phyloP scores from a whole-genome alignment of 2,329 filamentous ascomycete genomes.

The Pezicula carpinea region DNA sequence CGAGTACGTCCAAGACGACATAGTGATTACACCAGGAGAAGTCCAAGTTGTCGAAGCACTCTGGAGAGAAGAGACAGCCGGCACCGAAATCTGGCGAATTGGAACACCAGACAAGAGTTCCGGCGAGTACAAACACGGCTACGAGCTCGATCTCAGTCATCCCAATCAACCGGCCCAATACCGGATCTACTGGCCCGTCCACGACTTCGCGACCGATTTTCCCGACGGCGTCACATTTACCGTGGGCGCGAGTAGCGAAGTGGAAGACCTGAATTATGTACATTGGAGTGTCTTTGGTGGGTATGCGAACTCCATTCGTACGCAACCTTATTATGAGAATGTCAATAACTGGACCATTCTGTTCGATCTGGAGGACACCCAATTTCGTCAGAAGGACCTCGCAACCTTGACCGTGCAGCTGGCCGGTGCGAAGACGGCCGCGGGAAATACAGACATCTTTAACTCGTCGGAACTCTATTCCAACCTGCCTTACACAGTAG shows the following conservation, averaged over 20 bases:
- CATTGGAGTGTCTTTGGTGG: constrained; percentile 63
- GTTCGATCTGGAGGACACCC: constrained; percentile 41
- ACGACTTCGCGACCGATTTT: constrained; percentile 57
- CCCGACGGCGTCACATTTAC: constrained; percentile 53
- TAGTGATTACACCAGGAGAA: constrained; percentile 36
- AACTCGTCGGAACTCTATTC: constrained; percentile 48
- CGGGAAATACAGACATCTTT: constrained; percentile 56
- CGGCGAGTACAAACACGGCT: constrained; percentile 57
- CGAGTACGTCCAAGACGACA: constrained; percentile 48
- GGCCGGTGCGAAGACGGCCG: constrained; percentile 56
- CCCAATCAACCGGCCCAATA: constrained; percentile 52
- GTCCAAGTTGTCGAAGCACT: constrained; percentile 33
- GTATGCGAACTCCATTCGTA: constrained; percentile 42
- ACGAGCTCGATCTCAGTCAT: constrained; percentile 41
- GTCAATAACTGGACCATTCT: constrained; percentile 57
- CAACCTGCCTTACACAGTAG: constrained; percentile 47
- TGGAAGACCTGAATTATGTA: constrained; percentile 55
- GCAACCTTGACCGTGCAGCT: constrained; percentile 60
- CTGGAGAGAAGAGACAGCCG: constrained; percentile 52
- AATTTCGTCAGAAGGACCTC: constrained; percentile 36
- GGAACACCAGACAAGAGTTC: constrained; percentile 57
- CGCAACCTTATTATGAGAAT: constrained; percentile 38
- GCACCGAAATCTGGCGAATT: constrained; percentile 57
- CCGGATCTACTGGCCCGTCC: constrained; percentile 55
- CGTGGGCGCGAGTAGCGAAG: constrained; percentile 46